These are phyloP conservation scores for Apiotrichum gracile DNA, from an alignment of 1,284 basidiomycete genomes.

Conservation along the genomic window DNA sequence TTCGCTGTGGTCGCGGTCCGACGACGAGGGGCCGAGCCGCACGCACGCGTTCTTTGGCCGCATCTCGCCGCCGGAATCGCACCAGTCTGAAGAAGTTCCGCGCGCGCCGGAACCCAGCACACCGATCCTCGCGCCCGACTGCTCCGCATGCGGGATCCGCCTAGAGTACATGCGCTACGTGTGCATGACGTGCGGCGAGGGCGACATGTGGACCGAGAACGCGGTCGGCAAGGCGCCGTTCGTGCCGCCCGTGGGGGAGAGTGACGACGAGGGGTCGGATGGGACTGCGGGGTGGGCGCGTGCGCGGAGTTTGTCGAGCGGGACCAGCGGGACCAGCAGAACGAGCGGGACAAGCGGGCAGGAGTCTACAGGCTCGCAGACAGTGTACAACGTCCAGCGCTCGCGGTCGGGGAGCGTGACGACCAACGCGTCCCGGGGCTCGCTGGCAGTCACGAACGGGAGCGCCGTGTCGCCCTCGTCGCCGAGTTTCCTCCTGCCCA, in stretches of 20 bases:
- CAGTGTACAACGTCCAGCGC: constrained; percentile 20
- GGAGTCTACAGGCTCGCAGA: constrained; percentile 9
- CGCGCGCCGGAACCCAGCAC: constrained; percentile 49
- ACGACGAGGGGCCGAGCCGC: constrained; percentile 14
- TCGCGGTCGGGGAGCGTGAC: constrained; percentile 21
- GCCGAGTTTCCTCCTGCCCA: constrained; percentile 1
- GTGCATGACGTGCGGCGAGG: constrained; percentile 76
- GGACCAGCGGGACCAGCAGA: not conserved
- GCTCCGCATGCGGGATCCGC: constrained; percentile 67
- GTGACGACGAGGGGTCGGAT: constrained; percentile 21
- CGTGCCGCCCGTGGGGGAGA: constrained; percentile 10
- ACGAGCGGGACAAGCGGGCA: not conserved
- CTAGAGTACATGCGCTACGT: constrained; percentile 78
- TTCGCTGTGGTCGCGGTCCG: constrained; percentile 24
- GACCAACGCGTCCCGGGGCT: constrained; percentile 17
- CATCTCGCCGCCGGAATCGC: constrained; percentile 32
- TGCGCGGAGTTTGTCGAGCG: constrained; percentile 1
- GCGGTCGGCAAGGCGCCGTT: constrained; percentile 25
- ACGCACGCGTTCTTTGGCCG: no score
- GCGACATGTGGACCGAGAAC: constrained; percentile 39
- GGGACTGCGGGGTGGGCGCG: constrained; percentile 18
- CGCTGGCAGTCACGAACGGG: constrained; percentile 15
- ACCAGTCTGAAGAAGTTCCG: constrained; percentile 53
- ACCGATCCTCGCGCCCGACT: constrained; percentile 64
- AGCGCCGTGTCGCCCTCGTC: constrained; percentile 16